These are phyloP conservation scores for Ambrosiella beaveri DNA, from an alignment of 2,329 filamentous ascomycete species.

Conservation along the genomic window DNA sequence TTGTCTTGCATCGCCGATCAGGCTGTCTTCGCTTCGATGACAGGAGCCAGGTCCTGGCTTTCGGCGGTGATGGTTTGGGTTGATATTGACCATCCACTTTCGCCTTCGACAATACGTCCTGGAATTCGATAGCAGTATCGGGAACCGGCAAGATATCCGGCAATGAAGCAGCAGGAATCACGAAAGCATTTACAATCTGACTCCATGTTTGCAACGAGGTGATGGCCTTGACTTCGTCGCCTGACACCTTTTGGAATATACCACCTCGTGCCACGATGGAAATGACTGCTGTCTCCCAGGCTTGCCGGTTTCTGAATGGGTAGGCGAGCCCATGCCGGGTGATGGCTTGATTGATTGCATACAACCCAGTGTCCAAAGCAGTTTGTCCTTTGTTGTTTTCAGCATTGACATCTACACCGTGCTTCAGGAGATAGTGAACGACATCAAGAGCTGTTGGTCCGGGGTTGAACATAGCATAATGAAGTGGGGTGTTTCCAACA, in stretches of 20 bases:
- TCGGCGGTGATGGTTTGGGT: no score
- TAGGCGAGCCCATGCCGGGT: neutral
- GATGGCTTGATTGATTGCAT: neutral
- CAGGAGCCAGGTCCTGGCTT: no score
- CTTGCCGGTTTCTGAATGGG: neutral
- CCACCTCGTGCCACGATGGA: conserved; percentile 4
- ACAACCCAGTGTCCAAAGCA: conserved; percentile 6
- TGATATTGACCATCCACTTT: no score
- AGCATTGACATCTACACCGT: neutral
- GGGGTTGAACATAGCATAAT: conserved; percentile 1
- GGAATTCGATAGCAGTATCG: no score
- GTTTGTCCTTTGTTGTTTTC: conserved; percentile 5
- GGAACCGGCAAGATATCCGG: no score
- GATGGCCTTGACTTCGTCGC: neutral
- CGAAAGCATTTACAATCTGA: neutral
- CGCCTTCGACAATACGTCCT: no score
- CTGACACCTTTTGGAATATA: neutral
- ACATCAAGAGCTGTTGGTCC: neutral
- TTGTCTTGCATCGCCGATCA: no score
- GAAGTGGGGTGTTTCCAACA: neutral
- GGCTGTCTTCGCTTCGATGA: no score
- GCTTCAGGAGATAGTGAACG: conserved; percentile 1
- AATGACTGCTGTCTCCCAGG: conserved; percentile 1
- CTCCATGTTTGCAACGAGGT: neutral
- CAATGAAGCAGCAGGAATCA: neutral